Conservation (phyloP, 1,139 yeast genomes). For the Lodderomyces pseudojiufengensis region DNA sequence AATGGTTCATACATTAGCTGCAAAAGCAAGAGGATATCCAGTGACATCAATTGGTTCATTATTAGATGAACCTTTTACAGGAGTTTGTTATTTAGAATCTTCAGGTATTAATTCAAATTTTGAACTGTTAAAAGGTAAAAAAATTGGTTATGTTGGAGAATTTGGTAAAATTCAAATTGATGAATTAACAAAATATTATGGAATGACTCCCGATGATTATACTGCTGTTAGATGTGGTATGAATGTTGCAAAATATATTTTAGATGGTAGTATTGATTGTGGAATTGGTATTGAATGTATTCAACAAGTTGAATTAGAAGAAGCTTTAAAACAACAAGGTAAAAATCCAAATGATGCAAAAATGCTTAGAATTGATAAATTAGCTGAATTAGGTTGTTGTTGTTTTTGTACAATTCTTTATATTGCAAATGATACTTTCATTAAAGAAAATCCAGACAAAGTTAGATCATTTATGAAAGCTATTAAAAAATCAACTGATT, state of each 20-base stretch:
- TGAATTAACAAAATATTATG: constrained; percentile 52
- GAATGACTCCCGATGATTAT: constrained; percentile 53
- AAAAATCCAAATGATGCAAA: constrained; percentile 46
- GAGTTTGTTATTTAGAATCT: constrained; percentile 49
- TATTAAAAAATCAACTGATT: constrained; percentile 49
- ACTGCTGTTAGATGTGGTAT: constrained; percentile 61
- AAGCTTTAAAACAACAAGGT: constrained; percentile 43
- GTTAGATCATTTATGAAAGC: constrained; percentile 45
- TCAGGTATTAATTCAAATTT: constrained; percentile 52
- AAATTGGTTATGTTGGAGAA: constrained; percentile 57
- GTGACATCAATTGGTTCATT: constrained; percentile 55
- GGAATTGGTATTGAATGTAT: constrained; percentile 59
- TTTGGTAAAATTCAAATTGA: constrained; percentile 59
- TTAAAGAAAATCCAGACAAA: constrained; percentile 48
- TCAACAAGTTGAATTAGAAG: constrained; percentile 57
- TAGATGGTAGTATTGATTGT: constrained; percentile 54
- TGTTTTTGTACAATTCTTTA: constrained; percentile 57
- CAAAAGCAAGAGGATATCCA: constrained; percentile 56
- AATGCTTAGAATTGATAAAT: constrained; percentile 54
- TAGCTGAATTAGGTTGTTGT: constrained; percentile 58
- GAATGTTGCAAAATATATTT: constrained; percentile 56
- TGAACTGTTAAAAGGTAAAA: constrained; percentile 49
- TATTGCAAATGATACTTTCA: constrained; percentile 51
- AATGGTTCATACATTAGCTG: constrained; percentile 59
- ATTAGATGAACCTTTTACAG: constrained; percentile 58